A percentile compares a stretch with the other conserved stretches of the same genome.
Conservation (phyloP, 129 eudicot species). For the Saussurea involucrata region DNA sequence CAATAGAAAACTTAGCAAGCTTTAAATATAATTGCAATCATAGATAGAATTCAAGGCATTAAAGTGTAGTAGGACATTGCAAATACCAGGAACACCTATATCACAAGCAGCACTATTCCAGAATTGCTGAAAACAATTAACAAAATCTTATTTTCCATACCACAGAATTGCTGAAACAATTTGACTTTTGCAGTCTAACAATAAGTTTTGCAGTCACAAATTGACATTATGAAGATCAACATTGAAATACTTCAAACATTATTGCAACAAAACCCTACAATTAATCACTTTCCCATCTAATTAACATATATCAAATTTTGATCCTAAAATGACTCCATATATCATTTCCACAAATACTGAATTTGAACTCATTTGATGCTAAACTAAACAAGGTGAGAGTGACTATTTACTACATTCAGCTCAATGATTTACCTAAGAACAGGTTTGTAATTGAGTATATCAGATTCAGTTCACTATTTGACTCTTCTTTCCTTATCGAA, state of each 20-base stretch:
- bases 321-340: not conserved
- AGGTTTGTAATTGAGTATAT: not conserved
- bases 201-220: not conserved
- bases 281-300: not conserved
- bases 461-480: not conserved
- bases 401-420: constrained; percentile 1
- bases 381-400: not conserved
- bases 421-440: not conserved
- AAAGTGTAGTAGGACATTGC: not conserved
- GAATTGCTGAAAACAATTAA: not conserved
- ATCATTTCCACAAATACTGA: not conserved
- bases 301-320: not conserved
- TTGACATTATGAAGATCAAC: not conserved
- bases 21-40: not conserved
- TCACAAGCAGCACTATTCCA: not conserved
- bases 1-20: not conserved
- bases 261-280: not conserved
- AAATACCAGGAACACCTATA: not conserved
- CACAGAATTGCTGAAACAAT: not conserved
- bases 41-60: not conserved
- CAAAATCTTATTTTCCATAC: constrained; percentile 1
- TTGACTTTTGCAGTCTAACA: not conserved
- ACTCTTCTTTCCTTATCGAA: not conserved
- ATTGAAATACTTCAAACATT: not conserved
- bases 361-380: not conserved